Conservation (phyloP, 148 eudicot species). For the Chenopodium formosanum region DNA sequence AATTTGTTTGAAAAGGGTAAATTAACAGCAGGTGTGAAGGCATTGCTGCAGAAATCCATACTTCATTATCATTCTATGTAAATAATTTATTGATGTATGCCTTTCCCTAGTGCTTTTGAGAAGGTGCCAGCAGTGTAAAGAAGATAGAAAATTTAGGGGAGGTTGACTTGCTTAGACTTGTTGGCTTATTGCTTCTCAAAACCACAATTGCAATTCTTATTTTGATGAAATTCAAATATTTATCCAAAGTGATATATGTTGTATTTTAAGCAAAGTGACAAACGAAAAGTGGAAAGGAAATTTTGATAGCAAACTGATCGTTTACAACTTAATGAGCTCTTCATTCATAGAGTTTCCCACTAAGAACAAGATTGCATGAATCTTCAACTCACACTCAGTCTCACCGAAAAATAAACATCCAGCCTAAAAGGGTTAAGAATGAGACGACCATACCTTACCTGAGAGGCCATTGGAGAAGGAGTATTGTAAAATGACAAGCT, state of each 20-base stretch:
- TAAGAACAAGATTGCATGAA: background rate
- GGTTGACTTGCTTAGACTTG: background rate
- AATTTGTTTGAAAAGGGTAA: background rate
- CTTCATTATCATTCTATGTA: background rate
- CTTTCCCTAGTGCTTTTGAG: background rate
- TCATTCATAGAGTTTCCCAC: background rate
- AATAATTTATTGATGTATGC: background rate
- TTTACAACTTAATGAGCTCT: background rate
- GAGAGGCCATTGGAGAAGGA: constrained; percentile 92
- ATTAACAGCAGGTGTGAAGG: background rate
- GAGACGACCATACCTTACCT: constrained; percentile 48
- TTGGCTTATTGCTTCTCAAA: background rate
- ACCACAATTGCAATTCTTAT: too few species aligned
- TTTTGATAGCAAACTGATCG: background rate
- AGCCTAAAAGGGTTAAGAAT: constrained; percentile 23
- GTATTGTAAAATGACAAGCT: constrained; percentile 72
- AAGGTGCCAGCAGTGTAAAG: constrained; percentile 1
- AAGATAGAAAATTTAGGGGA: background rate
- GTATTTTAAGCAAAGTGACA: background rate
- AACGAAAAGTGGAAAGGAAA: background rate
- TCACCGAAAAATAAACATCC: background rate
- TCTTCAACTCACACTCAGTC: background rate
- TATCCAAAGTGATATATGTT: too few species aligned
- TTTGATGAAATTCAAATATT: background rate
- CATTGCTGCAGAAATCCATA: background rate